Base-by-base conservation (phyloP, 257 asterid genomes). In the Nicotiana tabacum region DNA sequence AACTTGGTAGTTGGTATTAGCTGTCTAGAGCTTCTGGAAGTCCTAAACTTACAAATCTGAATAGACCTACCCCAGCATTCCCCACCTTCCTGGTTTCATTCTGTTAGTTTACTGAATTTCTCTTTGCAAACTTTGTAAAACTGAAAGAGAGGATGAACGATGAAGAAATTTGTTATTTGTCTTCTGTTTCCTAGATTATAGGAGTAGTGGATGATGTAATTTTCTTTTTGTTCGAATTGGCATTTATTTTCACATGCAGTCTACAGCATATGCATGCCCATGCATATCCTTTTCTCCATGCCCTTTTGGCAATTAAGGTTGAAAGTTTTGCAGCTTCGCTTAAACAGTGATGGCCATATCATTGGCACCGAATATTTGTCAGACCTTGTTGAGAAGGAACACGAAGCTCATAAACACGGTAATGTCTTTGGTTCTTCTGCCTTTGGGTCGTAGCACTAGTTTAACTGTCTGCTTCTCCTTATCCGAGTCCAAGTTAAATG, bases 321-420 rank as follows among this genome's bases (percentile, higher is more conserved):
- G 83, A 43, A 78, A 74, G 43, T 85, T 88, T 84, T 89, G 89
- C 92, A 96, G 99, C 98, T 96, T 87, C 97, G 94, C 85, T 86
- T 96, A 95, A 92, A 89, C 83, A 89, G 82, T 4, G 90, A 89
- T 87, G 97, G 99, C 70, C 86, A 84, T 78, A 93, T 96, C 82
- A 89, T 89, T 85, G 99, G 99, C 83, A 91, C 98, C 18, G 99
- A 96, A 86, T 96, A 93, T 89, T 46, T 96, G 78, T 92, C 97
- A 3, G 98, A 96, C 86, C 98, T 96, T 81, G 99, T 96, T 81
- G 99, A 96, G 95, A 94, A 94, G 92, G 98, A 84, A 72, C 93
- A 92, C 87, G 76, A 88, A 70, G 85, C 82, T 77, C 97, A 93
- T 87, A 93, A 90, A 66, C 97, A 96, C 87, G 98, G 99, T 96